A percentile compares a stretch with the other conserved stretches of the same genome.
Evolutionary conservation across 768 basidiomycete species (phyloP).

Genomic region (Asterophora parasitica): DNA sequence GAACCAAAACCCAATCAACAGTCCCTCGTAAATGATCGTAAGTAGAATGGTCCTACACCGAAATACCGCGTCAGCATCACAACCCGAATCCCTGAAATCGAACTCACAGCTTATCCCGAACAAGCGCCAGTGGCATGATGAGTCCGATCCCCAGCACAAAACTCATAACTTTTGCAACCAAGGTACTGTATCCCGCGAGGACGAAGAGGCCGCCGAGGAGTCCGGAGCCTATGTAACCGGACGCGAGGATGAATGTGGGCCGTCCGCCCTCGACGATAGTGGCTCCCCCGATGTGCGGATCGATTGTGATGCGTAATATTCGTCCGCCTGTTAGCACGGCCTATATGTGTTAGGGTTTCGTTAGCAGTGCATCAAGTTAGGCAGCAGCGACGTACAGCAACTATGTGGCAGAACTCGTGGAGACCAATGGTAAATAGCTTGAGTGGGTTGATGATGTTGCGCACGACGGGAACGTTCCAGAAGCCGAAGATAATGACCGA

Average conservation of each 20-base stretch:
- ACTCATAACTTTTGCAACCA: slow-evolving; percentile 89
- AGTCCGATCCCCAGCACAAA: slow-evolving; percentile 86
- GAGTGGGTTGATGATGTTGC: slow-evolving; percentile 76
- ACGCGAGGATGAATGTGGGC: slow-evolving; percentile 64
- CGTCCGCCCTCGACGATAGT: slow-evolving; percentile 75
- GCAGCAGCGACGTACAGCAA: slow-evolving; percentile 45
- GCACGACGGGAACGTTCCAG: slow-evolving; percentile 81
- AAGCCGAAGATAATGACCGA: slow-evolving; percentile 82
- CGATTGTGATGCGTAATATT: slow-evolving; percentile 76
- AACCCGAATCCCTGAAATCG: neutral
- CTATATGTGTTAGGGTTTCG: slow-evolving; percentile 31
- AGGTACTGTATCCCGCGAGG: slow-evolving; percentile 80
- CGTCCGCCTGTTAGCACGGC: slow-evolving; percentile 77
- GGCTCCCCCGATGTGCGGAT: slow-evolving; percentile 75
- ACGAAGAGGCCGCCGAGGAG: slow-evolving; percentile 80
- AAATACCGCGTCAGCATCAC: neutral
- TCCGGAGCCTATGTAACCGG: slow-evolving; percentile 82
- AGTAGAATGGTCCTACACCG: slow-evolving; percentile 72
- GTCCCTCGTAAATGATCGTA: slow-evolving; percentile 76
- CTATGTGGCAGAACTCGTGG: slow-evolving; percentile 85
- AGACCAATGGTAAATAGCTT: slow-evolving; percentile 86
- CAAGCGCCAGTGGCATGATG: slow-evolving; percentile 78
- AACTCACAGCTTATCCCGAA: slow-evolving; percentile 87
- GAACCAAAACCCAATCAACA: slow-evolving; percentile 94
- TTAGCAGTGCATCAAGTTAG: neutral